Conservation (phyloP, 352 stramenopile species). For the Phytopythium kandeliae region DNA sequence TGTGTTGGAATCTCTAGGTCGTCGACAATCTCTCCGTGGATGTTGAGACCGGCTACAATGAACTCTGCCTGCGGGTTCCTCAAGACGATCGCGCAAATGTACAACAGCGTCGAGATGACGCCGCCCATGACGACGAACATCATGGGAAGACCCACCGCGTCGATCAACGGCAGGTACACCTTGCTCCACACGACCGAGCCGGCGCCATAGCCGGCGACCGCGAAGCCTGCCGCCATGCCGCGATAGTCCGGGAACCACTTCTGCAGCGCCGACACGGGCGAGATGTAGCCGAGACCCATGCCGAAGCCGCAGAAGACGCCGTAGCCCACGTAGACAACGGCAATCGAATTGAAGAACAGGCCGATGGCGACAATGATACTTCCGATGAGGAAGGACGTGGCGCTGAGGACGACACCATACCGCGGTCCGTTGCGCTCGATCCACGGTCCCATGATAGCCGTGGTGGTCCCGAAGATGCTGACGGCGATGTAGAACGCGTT, state of each 20-base stretch:
- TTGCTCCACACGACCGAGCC: constrained; percentile 60
- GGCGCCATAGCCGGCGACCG: constrained; percentile 48
- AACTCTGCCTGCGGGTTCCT: constrained; percentile 40
- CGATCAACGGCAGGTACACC: constrained; percentile 42
- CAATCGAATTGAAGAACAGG: constrained; percentile 42
- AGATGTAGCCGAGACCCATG: constrained; percentile 65
- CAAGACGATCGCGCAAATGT: constrained; percentile 35
- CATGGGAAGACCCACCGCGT: constrained; percentile 31
- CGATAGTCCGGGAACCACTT: constrained; percentile 79
- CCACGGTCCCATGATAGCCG: constrained; percentile 44
- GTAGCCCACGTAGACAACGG: constrained; percentile 59
- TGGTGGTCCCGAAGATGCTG: constrained; percentile 45
- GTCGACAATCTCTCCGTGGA: constrained; percentile 40
- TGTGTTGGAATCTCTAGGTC: too few species aligned
- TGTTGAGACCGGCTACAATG: constrained; percentile 38
- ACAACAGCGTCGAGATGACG: constrained; percentile 33
- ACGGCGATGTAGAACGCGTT: constrained; percentile 70
- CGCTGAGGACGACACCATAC: constrained; percentile 33
- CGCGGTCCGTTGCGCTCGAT: constrained; percentile 55
- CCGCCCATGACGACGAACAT: constrained; percentile 44
- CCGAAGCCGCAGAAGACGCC: constrained; percentile 54
- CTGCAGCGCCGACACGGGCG: constrained; percentile 52
- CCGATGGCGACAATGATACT: constrained; percentile 51
- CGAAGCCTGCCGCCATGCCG: constrained; percentile 58
- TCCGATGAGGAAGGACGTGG: constrained; percentile 36